Evolutionary conservation across 2,329 filamentous ascomycete species (phyloP).

Genomic region (Teratosphaeria nubilosa): DNA sequence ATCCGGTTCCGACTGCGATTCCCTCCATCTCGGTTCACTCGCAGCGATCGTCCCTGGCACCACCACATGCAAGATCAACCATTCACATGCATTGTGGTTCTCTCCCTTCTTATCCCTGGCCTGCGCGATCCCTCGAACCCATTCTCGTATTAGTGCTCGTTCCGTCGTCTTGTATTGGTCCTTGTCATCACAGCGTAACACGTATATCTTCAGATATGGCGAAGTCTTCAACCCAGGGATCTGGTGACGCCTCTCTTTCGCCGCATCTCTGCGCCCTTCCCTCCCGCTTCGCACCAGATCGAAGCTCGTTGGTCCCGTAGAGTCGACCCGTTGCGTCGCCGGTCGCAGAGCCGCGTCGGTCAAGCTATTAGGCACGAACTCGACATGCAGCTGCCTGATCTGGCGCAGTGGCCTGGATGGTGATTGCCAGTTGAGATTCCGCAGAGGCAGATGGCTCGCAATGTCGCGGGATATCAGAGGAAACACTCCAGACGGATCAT

Average conservation of each 20-base stretch:
- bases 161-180: constrained; percentile 80
- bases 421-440: constrained; percentile 95
- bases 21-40: constrained; percentile 59
- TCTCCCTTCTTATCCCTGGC: constrained; percentile 59
- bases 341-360: constrained; percentile 17
- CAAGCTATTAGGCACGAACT: constrained; percentile 53
- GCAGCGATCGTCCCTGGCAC: constrained; percentile 75
- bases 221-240: constrained; percentile 89
- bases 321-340: constrained; percentile 9
- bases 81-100: constrained; percentile 93
- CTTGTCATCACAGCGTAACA: constrained; percentile 90
- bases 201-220: constrained; percentile 81
- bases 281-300: constrained; percentile 32
- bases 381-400: constrained; percentile 84
- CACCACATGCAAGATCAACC: constrained; percentile 87
- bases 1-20: constrained; percentile 39
- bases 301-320: constrained; percentile 26
- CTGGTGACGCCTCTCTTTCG: constrained; percentile 67
- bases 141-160: constrained; percentile 72
- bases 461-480: constrained; percentile 70
- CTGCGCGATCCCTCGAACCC: constrained; percentile 70
- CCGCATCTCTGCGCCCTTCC: constrained; percentile 17
- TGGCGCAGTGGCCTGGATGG: constrained; percentile 83
- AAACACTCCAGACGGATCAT: constrained; percentile 84
- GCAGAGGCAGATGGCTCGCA: constrained; percentile 68